Evolutionary conservation across 2,329 filamentous ascomycete species (phyloP).

Genomic region (Pseudocercospora pini-densiflorae): DNA sequence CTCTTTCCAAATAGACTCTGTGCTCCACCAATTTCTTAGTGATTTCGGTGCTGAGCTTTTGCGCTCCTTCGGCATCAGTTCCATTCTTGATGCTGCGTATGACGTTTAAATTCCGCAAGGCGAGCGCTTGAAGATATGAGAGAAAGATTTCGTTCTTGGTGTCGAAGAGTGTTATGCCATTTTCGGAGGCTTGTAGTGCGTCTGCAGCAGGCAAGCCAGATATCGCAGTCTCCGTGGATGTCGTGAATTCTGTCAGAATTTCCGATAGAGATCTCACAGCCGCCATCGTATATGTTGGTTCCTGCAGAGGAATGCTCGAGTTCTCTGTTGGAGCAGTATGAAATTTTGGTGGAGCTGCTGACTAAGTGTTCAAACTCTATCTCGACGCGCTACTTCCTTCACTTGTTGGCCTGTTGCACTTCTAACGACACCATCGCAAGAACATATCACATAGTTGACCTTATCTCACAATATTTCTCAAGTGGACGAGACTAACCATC

Average conservation of each 20-base stretch:
- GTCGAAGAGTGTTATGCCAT: slow-evolving; percentile 93
- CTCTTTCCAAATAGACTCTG: slow-evolving; percentile 90
- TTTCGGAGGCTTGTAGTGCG: slow-evolving; percentile 71
- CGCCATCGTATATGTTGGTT: slow-evolving; percentile 16
- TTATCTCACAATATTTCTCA: no score
- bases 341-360: slow-evolving; percentile 4
- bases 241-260: slow-evolving; percentile 52
- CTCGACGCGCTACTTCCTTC: background rate
- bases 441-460: no score
- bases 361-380: background rate
- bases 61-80: slow-evolving; percentile 41
- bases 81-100: slow-evolving; percentile 44
- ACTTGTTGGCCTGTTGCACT: no score
- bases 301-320: background rate
- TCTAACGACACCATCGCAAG: no score
- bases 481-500: no score
- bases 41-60: slow-evolving; percentile 66
- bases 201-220: slow-evolving; percentile 58
- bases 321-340: background rate
- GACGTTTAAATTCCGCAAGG: slow-evolving; percentile 65
- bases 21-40: slow-evolving; percentile 89
- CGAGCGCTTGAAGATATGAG: slow-evolving; percentile 92
- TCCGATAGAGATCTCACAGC: slow-evolving; percentile 42
- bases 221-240: slow-evolving; percentile 67
- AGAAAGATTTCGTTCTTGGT: slow-evolving; percentile 97